Percentiles rank a stretch among this genome's conserved stretches.
Conservation (phyloP, 176 grass and related monocot genomes). For the Neostapfia colusana region DNA sequence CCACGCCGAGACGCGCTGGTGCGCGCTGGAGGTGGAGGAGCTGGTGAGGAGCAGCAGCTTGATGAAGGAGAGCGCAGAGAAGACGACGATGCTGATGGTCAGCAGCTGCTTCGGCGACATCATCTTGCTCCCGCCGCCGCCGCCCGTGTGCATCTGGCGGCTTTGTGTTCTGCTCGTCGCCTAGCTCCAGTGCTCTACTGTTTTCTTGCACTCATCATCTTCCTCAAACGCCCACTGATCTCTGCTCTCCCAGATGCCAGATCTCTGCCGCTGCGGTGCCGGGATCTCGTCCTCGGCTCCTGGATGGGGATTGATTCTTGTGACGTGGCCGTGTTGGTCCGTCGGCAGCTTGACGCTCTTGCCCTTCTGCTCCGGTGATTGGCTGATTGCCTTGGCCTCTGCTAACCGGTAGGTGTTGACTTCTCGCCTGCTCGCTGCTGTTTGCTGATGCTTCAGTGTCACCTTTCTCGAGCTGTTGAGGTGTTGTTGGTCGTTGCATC, state of each 20-base stretch:
- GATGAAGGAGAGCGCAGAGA: slow-evolving; percentile 49
- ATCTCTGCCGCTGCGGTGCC: slow-evolving; percentile 10
- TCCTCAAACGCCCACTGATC: background rate
- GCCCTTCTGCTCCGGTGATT: background rate
- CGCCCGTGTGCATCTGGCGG: background rate
- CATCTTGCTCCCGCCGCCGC: slow-evolving; percentile 12
- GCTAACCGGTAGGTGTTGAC: slow-evolving; percentile 18
- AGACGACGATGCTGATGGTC: slow-evolving; percentile 39
- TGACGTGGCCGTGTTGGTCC: background rate
- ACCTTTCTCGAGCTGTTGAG: background rate
- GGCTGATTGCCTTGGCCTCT: background rate
- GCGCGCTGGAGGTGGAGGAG: background rate
- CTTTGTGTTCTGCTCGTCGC: background rate
- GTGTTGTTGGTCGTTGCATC: background rate
- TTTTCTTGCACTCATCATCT: background rate
- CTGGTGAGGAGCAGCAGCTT: slow-evolving; percentile 43
- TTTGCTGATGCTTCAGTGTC: background rate
- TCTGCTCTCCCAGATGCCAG: background rate
- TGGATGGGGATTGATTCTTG: background rate
- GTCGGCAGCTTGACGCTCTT: background rate
- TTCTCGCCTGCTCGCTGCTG: background rate
- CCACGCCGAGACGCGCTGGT: slow-evolving; percentile 2
- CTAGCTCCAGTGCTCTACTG: background rate
- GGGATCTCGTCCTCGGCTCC: background rate
- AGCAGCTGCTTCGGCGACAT: slow-evolving; percentile 48